Evolutionary conservation across 208 protist species (phyloP).

Genomic region (Acanthamoeba quina): DNA sequence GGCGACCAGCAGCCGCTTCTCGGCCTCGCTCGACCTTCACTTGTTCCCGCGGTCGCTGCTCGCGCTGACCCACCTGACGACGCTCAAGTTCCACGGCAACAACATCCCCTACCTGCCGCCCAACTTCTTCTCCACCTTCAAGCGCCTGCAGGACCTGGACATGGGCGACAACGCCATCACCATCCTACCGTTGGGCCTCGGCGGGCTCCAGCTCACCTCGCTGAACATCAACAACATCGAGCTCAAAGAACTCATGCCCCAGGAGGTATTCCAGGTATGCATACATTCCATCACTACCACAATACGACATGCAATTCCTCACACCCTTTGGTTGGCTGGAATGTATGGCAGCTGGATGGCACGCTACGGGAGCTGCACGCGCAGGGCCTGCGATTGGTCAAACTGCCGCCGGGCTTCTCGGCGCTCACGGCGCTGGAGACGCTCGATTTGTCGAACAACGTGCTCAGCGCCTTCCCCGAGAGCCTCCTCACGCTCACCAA

Average conservation of each 20-base stretch:
- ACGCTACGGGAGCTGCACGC: slow-evolving; percentile 29
- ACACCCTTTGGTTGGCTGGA: no score
- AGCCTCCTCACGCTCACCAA: slow-evolving; percentile 49
- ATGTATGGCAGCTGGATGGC: not conserved
- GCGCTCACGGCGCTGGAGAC: slow-evolving; percentile 34
- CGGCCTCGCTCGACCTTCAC: not conserved
- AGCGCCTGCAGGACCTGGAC: not conserved
- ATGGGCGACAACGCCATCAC: slow-evolving; percentile 67
- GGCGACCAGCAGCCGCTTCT: not conserved
- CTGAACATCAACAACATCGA: slow-evolving; percentile 45
- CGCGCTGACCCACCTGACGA: slow-evolving; percentile 17
- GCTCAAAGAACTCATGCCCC: slow-evolving; percentile 20
- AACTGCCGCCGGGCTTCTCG: slow-evolving; percentile 14
- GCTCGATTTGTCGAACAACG: slow-evolving; percentile 50
- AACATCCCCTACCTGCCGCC: slow-evolving; percentile 28
- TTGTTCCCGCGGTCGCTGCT: slow-evolving; percentile 44
- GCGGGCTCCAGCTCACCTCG: slow-evolving; percentile 1
- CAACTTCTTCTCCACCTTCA: slow-evolving; percentile 40
- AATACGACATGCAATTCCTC: no score
- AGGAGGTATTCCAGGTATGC: slow-evolving; percentile 8
- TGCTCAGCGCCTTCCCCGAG: not conserved
- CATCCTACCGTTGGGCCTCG: slow-evolving; percentile 6
- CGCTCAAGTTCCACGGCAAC: slow-evolving; percentile 57
- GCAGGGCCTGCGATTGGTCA: not conserved
- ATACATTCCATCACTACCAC: no score